Conservation (phyloP, 805 yeast species). For the Saccharomycopsis babjevae region DNA sequence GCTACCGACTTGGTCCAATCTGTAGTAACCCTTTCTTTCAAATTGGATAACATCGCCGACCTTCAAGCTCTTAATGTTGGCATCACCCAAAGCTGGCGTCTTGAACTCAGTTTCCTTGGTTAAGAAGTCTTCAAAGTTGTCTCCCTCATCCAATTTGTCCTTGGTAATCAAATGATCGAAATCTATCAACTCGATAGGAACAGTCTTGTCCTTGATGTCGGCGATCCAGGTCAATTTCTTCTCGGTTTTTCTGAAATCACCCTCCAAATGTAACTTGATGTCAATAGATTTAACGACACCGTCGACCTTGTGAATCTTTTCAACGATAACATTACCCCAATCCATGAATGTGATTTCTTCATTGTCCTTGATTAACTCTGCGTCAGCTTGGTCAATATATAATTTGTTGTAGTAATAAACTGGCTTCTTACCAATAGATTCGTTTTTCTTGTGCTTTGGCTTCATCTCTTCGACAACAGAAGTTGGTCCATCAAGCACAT, state of each 20-base stretch:
- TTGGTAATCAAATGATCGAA: conserved; percentile 92
- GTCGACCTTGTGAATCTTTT: conserved; percentile 53
- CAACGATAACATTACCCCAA: conserved; percentile 91
- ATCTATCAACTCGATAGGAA: conserved; percentile 67
- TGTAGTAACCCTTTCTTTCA: conserved; percentile 94
- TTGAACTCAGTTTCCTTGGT: conserved; percentile 84
- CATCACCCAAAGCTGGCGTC: conserved; percentile 67
- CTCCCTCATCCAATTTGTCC: conserved; percentile 91
- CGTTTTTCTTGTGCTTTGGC: conserved; percentile 92
- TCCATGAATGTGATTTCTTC: conserved; percentile 98
- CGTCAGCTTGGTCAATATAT: conserved; percentile 81
- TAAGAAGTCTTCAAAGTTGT: conserved; percentile 82
- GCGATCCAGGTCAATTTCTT: conserved; percentile 95
- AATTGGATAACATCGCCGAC: conserved; percentile 86
- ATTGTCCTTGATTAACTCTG: conserved; percentile 52
- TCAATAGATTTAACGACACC: conserved; percentile 48
- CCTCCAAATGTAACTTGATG: conserved; percentile 80
- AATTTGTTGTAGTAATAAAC: conserved; percentile 56
- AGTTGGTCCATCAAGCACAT: conserved; percentile 59
- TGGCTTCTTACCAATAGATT: conserved; percentile 77
- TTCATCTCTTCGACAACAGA: conserved; percentile 55
- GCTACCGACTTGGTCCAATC: conserved; percentile 52
- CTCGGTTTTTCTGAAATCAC: conserved; percentile 94
- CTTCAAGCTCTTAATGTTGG: conserved; percentile 65
- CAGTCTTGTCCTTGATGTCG: conserved; percentile 56